Evolutionary conservation across 108 stramenopile genomes (phyloP), one percentile per base, ranked within the genome.

Genomic region (Nitzschia sp.): DNA sequence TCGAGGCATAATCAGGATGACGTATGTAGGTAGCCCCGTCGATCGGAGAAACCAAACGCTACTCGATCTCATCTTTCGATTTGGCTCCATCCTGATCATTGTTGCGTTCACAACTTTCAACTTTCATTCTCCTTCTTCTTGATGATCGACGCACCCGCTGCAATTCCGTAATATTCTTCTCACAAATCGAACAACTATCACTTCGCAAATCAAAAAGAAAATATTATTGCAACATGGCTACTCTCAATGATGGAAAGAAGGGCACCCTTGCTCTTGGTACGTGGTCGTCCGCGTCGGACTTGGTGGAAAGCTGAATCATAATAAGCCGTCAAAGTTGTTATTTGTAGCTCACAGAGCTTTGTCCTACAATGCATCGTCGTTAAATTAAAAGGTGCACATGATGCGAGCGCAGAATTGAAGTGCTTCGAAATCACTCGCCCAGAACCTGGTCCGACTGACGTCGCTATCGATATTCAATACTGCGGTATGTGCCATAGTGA

Each of bases 401-500:
- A 55, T 48, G 47, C 17, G 19, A n/a, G 29, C 8, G 52, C 66
- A 21, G 53, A 26, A 5, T 23, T 67, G 17, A 22, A 22, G 6
- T 38, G 35, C 34, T 36, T 36, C 26, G 66, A 67, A 36, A 55
- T 67, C 34, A 29, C 27, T 26, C 66, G 66, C 26, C 66, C 66
- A 22, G 46, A 26, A 33, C 17, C 29, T 16, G 63, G 63, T 22
- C 63, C 63, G 2, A 64, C 46, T 32, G 76, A 80, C 32, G 73
- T 80, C 25, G 46, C 72, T 56, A 74, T 86, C 38, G 82, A 82
- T 64, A 78, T 76, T 57, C 53, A 55, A 9, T 80, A 65, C 47
- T 73, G 68, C 41, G 86, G 86, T 3, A 72, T 88, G 50, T 85
- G 87, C 59, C 80, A 82, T 35, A 41, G 63, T 23, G 87, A 88